A percentile compares a stretch with the other conserved stretches of the same genome.
Conservation (phyloP, 371 early-diverging fungal genomes). For the Apophysomyces variabilis region DNA sequence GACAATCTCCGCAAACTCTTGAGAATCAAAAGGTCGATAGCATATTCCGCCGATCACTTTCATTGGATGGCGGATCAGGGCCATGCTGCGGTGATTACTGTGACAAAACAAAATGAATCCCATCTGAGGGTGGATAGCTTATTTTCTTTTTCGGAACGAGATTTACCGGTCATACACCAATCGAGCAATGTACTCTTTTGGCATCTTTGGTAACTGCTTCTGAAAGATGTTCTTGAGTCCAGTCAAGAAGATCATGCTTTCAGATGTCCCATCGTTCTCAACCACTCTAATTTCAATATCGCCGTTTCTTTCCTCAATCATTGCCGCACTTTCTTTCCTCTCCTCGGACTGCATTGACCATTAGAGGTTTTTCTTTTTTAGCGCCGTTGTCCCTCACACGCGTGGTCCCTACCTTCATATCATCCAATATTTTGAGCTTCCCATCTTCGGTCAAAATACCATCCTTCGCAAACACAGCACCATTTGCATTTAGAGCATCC, state of each 20-base stretch:
- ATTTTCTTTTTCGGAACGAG: not conserved
- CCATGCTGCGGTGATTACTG: conserved; percentile 86
- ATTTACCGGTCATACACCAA: conserved; percentile 92
- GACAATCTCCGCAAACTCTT: conserved; percentile 98
- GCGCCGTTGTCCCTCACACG: not conserved
- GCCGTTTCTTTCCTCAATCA: conserved; percentile 52
- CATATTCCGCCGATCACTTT: conserved; percentile 97
- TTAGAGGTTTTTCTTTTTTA: no score
- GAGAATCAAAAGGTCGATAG: conserved; percentile 89
- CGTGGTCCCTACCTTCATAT: conserved; percentile 11
- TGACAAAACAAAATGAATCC: not conserved
- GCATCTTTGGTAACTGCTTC: conserved; percentile 99
- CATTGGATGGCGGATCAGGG: conserved; percentile 56
- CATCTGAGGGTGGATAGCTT: not conserved
- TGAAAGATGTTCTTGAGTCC: conserved; percentile 97
- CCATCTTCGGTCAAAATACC: conserved; percentile 14
- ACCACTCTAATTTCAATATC: conserved; percentile 76
- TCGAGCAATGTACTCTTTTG: conserved; percentile 97
- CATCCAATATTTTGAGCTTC: conserved; percentile 10
- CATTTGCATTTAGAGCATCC: conserved; percentile 14
- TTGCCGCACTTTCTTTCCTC: conserved; percentile 12
- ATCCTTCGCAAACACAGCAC: conserved; percentile 2
- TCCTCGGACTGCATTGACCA: not conserved
- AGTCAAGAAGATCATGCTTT: conserved; percentile 87
- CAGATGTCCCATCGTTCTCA: conserved; percentile 75